Evolutionary conservation across 2,329 filamentous ascomycete species (phyloP).

Genomic region (Paracamarosporium sp.): DNA sequence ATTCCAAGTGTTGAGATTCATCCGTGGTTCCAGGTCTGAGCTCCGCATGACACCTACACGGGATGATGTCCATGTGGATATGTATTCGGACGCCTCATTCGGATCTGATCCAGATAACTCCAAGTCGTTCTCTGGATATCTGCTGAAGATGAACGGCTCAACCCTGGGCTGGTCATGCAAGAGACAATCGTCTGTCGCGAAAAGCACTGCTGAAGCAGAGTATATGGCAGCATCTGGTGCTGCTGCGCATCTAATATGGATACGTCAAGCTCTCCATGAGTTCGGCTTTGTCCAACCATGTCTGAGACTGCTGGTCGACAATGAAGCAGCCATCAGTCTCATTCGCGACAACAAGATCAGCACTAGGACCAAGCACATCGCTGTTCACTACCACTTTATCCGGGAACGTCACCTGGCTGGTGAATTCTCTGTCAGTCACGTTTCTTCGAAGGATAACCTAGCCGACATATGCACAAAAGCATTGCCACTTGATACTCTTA

Average conservation of each 20-base stretch:
- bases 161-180: constrained; percentile 26
- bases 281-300: background rate
- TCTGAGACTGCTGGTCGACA: constrained; percentile 4
- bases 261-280: background rate
- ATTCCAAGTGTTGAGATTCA: background rate
- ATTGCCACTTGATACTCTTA: background rate
- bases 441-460: background rate
- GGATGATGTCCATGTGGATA: background rate
- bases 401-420: background rate
- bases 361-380: constrained; percentile 11
- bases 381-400: constrained; percentile 11
- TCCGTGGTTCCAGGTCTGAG: too few species aligned
- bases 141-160: constrained; percentile 21
- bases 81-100: constrained; percentile 14
- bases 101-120: constrained; percentile 11
- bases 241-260: constrained; percentile 11
- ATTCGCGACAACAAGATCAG: constrained; percentile 5
- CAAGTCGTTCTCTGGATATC: constrained; percentile 21
- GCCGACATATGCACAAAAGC: constrained; percentile 13
- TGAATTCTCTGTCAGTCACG: background rate
- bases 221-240: constrained; percentile 18
- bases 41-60: too few species aligned
- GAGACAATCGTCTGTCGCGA: constrained; percentile 21
- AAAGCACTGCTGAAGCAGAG: constrained; percentile 23
- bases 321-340: constrained; percentile 10